Evolutionary conservation across 305 asterid species (phyloP).

Genomic region (Plantago coronopus): DNA sequence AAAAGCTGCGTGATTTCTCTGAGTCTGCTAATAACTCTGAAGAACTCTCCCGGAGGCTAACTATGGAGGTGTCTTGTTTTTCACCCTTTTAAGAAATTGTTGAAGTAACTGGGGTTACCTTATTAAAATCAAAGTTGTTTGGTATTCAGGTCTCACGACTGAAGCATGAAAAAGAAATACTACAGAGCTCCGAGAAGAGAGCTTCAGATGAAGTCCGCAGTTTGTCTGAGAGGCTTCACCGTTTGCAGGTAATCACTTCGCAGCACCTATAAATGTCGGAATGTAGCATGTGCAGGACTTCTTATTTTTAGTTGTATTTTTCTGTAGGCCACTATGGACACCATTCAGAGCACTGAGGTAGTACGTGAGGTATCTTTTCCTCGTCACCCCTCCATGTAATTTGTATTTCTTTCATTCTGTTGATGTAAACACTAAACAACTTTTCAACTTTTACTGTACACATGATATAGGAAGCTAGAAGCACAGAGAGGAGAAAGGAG

Average conservation of each 20-base stretch:
- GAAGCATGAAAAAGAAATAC: conserved; percentile 75
- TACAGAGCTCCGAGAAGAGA: conserved; percentile 76
- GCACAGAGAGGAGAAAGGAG: conserved; percentile 59
- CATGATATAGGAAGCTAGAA: conserved; percentile 63
- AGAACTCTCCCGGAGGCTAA: conserved; percentile 62
- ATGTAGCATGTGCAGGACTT: conserved; percentile 8
- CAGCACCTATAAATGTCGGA: background rate
- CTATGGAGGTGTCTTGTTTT: conserved; percentile 72
- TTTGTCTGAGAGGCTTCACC: conserved; percentile 81
- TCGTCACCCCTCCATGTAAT: conserved; percentile 3
- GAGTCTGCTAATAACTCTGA: conserved; percentile 60
- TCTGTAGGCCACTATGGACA: conserved; percentile 76
- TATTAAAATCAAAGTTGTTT: conserved; percentile 14
- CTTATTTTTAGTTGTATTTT: conserved; percentile 10
- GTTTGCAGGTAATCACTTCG: conserved; percentile 57
- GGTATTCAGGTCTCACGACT: conserved; percentile 49
- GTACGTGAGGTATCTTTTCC: conserved; percentile 59
- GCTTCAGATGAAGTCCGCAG: conserved; percentile 81
- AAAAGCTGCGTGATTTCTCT: conserved; percentile 76
- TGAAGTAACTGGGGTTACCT: conserved; percentile 2
- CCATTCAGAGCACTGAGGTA: conserved; percentile 79
- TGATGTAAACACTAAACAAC: background rate
- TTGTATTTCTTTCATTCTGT: conserved; percentile 8
- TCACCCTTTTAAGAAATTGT: conserved; percentile 1
- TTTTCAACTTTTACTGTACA: conserved; percentile 16